These are phyloP conservation scores for Fraxinus quadrangulata DNA, from an alignment of 257 asterid species.

Conservation along the genomic window DNA sequence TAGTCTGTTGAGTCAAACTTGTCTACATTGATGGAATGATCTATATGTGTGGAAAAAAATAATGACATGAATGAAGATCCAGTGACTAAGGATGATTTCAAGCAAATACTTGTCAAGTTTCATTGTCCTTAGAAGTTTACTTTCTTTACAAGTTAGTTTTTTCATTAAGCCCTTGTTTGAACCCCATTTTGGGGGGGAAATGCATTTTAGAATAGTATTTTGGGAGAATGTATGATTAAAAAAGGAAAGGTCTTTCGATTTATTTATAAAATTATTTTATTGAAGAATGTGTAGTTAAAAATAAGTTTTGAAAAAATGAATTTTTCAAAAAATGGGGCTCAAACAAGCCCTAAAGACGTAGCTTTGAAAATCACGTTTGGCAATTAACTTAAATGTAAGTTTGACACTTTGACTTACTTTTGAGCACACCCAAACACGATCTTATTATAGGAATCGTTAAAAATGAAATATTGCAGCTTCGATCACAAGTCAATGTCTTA, in stretches of 20 bases:
- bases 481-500: neutral
- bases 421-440: neutral
- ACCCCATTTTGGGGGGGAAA: too few relatives aligned
- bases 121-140: neutral
- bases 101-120: neutral
- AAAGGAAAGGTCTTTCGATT: too few relatives aligned
- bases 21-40: neutral
- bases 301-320: too few relatives aligned
- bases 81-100: neutral
- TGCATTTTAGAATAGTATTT: too few relatives aligned
- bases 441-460: neutral
- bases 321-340: too few relatives aligned
- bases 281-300: too few relatives aligned
- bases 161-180: too few relatives aligned
- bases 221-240: too few relatives aligned
- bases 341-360: neutral
- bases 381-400: neutral
- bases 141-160: neutral
- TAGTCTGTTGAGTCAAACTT: neutral
- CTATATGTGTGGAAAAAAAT: neutral
- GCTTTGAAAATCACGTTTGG: neutral
- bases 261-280: too few relatives aligned
- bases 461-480: neutral
- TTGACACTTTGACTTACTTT: neutral
- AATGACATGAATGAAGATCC: neutral